Base-by-base conservation (phyloP, 2,329 filamentous ascomycete genomes). In the Diplodia mutila region DNA sequence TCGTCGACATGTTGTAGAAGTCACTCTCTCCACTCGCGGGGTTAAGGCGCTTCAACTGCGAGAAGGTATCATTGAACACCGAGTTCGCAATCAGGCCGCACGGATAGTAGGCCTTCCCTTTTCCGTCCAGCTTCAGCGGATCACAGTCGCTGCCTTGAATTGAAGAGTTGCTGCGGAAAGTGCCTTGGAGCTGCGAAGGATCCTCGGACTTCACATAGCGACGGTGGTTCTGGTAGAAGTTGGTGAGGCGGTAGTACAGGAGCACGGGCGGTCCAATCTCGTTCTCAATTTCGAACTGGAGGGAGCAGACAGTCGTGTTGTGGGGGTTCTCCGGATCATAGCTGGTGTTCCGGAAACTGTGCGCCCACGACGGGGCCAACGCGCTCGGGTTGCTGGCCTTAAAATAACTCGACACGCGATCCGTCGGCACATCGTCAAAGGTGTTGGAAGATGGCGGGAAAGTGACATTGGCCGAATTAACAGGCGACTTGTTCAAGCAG, bases 141-240 rank as follows among this genome's bases (percentile, higher is more conserved):
- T 90, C 87, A 79, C 94, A 97, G 69, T 90, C 86, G 48, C 92
- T 90, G 37, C 81, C 81, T 37, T 85, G 80, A 72, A 98, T 91
- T 1, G 86, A 85, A 42, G 72, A 73, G 67, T 85, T 86, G 37
- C 83, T 82, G 21, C 91, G 85, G 12, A 84, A 85, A 6, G 88
- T 83, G 54, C 94, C 95, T 71, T 90, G 91, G 65, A 99, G 84
- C 80, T 99, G 95, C 64, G 91, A 85, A 67, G 90, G 86, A 75
- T 94, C 91, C 74, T 97, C 91, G 1, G 92, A 97, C 76, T 93
- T 91, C 69, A 97, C 95, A 73, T 99, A 99, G 79, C 94, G 90
- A 71, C 95, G 91, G 78, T 99, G 95, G 78, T 99, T 99, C 80
- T 99, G 95, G 83, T 98, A 98, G 82, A 99, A 99, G 81, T 98